These are phyloP conservation scores for Microdochium nivale DNA, from an alignment of 2,329 filamentous ascomycete genomes.

Conservation along the genomic window DNA sequence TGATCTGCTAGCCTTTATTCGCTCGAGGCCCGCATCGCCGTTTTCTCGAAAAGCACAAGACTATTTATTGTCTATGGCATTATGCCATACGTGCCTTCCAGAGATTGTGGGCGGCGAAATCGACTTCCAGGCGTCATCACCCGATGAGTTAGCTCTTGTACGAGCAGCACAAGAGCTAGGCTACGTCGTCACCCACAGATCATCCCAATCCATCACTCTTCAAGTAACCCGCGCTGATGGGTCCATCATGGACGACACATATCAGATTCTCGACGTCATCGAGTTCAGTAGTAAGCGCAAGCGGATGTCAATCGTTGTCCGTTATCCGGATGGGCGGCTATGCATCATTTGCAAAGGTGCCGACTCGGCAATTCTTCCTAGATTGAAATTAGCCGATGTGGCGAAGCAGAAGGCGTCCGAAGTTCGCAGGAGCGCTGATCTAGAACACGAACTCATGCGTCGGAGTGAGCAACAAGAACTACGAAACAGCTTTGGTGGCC, in stretches of 20 bases:
- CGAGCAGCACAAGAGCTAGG: constrained; percentile 79
- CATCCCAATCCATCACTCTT: constrained; percentile 58
- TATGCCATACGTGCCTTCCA: constrained; percentile 87
- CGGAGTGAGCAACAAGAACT: constrained; percentile 47
- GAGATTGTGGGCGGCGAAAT: constrained; percentile 65
- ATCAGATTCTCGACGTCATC: constrained; percentile 77
- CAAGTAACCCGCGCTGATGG: constrained; percentile 29
- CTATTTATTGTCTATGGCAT: constrained; percentile 73
- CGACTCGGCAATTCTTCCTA: constrained; percentile 72
- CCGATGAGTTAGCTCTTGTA: constrained; percentile 82
- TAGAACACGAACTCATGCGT: constrained; percentile 47
- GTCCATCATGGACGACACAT: constrained; percentile 46
- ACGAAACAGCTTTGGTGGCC: constrained; percentile 45
- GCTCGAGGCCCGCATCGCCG: constrained; percentile 61
- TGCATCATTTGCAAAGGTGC: constrained; percentile 87
- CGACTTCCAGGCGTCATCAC: constrained; percentile 83
- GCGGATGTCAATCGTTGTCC: constrained; percentile 81
- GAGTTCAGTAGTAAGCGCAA: constrained; percentile 88
- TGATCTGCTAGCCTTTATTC: constrained; percentile 72
- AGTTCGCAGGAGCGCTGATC: constrained; percentile 52
- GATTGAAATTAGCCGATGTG: constrained; percentile 63
- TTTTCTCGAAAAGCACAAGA: constrained; percentile 75
- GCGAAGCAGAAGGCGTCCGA: constrained; percentile 68
- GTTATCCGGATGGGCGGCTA: constrained; percentile 75
- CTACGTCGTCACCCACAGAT: constrained; percentile 66